Conservation (phyloP, 2,329 filamentous ascomycete species). For the Alternaria conjuncta region DNA sequence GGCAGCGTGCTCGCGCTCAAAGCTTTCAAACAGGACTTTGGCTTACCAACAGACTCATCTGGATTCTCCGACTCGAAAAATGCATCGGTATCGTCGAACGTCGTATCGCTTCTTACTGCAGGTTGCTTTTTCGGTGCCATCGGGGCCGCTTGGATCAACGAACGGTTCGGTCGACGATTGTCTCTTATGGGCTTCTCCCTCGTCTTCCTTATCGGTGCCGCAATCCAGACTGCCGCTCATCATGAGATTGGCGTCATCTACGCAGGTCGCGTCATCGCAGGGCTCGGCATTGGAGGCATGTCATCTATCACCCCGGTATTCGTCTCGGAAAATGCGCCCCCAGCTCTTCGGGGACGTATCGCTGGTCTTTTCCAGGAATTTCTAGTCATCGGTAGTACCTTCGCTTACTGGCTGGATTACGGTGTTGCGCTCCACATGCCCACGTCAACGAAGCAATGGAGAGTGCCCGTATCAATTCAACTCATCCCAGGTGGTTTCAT, state of each 20-base stretch:
- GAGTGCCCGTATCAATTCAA: conserved; percentile 66
- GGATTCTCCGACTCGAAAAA: conserved; percentile 12
- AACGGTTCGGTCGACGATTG: conserved; percentile 9
- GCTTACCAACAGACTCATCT: conserved; percentile 10
- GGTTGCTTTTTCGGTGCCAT: conserved; percentile 16
- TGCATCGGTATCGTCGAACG: conserved; percentile 8
- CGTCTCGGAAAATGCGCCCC: conserved; percentile 58
- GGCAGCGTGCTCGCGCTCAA: conserved; percentile 13
- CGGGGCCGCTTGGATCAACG: conserved; percentile 12
- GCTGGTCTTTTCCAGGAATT: conserved; percentile 58
- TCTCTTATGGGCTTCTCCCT: conserved; percentile 11
- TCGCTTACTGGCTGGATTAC: conserved; percentile 51
- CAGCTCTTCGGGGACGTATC: conserved; percentile 64
- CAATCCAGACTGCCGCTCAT: conserved; percentile 11
- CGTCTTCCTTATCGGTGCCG: conserved; percentile 11
- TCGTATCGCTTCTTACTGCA: conserved; percentile 11
- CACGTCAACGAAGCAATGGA: conserved; percentile 53
- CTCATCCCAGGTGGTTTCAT: conserved; percentile 71
- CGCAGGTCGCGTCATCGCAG: conserved; percentile 56
- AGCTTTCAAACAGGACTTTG: conserved; percentile 12
- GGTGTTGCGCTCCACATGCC: conserved; percentile 53
- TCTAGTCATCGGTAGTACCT: conserved; percentile 54
- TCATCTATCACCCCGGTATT: conserved; percentile 62
- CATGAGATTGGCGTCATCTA: conserved; percentile 13
- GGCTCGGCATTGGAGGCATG: conserved; percentile 60